Percentiles rank a stretch among this genome's conserved stretches.
phyloP scores from a whole-genome alignment of 108 stramenopile genomes.

The Chaetoceros tenuissimus region DNA sequence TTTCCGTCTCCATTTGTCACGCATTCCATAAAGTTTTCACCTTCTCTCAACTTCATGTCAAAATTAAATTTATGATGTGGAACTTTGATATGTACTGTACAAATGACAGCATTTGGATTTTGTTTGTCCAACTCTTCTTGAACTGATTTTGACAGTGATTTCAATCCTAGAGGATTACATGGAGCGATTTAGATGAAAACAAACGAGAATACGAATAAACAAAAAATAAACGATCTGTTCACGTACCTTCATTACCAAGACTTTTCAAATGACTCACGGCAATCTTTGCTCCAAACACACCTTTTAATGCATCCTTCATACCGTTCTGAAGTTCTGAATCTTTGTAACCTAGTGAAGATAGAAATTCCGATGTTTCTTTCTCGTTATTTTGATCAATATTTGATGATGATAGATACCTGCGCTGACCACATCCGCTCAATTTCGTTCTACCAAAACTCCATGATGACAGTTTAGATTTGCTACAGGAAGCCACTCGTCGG shows the following conservation, averaged over 20 bases:
- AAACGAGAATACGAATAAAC: constrained; percentile 13
- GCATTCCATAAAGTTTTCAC: constrained; percentile 19
- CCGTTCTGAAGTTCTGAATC: constrained; percentile 12
- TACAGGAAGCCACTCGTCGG: not conserved
- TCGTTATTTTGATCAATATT: no score
- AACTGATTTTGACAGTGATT: constrained; percentile 39
- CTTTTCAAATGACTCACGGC: not conserved
- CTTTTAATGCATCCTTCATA: constrained; percentile 13
- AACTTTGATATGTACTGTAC: constrained; percentile 1
- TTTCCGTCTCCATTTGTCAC: constrained; percentile 8
- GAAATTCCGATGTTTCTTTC: constrained; percentile 3
- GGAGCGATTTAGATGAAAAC: not conserved
- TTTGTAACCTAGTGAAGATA: constrained; percentile 11
- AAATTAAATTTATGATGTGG: constrained; percentile 17
- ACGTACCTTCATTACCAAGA: constrained; percentile 12
- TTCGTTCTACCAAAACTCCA: not conserved
- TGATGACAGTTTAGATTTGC: not conserved
- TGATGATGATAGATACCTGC: no score
- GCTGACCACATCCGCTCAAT: no score
- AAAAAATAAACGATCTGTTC: constrained; percentile 7
- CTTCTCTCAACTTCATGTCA: constrained; percentile 12
- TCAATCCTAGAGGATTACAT: constrained; percentile 54
- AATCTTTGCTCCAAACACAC: not conserved
- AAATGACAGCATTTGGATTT: not conserved
- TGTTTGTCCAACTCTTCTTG: constrained; percentile 14